Evolutionary conservation across 1,284 basidiomycete genomes (phyloP), one percentile per base, ranked within the genome.

Genomic region (Tilletia indica): DNA sequence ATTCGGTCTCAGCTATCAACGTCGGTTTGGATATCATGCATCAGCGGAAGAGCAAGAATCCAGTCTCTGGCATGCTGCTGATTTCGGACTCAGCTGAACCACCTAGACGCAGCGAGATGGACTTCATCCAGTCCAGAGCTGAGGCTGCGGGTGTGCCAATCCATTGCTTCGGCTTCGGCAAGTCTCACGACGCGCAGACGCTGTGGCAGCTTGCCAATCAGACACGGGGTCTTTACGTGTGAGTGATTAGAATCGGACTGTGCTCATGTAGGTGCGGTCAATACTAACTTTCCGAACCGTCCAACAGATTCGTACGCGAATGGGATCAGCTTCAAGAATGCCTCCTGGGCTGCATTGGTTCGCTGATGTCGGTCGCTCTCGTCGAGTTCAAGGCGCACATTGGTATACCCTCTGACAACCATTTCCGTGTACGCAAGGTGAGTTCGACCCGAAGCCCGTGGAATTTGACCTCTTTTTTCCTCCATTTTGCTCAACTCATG

Each of bases 181-280:
- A 93, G 74, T 92, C 92, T 16, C 96, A 98, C 84, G 95, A 99
- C 84, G 95, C 96, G 5, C 93, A 93, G 2, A 95, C 94, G n/a
- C 89, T 99, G 19, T 99, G 96, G 96, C 90, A 97, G 61, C 93
- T 99, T 87, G 97, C 94, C 12, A 97, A 97, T 85, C 93, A 97
- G 84, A 98, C 96, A 0, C 89, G 90, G 72, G 96, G 95, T 51
- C 94, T 93, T n/a, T 98, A 98, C 86, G 97, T 94, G 49, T 75
- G 25, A 73, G 71, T 56, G 2, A 2, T 31, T 31, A 2, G 25
- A 31, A 31, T 34, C 14, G 8, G 19, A 16, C 19, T 45, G 9
- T 14, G 25, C 31, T 48, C 36, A 2, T 48, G 16, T 45, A 21
- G 14, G 19, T 67, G 11, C 42, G 25, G 19, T 42, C 25, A 31